Conservation (phyloP, 208 protist species). For the Leishmania gerbilli region DNA sequence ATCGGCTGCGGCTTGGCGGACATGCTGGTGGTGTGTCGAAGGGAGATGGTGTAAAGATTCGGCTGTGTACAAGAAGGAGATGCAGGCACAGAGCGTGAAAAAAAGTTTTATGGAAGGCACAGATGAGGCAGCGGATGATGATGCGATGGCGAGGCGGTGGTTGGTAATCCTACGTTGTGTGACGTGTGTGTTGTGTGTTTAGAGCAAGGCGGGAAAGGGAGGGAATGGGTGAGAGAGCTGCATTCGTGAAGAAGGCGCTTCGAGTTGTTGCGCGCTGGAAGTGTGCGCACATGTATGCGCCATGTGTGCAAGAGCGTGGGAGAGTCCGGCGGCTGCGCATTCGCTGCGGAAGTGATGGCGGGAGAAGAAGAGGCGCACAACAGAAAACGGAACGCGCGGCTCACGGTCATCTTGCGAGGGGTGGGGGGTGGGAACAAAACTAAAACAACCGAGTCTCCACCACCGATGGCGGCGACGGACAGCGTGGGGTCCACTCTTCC, state of each 20-base stretch:
- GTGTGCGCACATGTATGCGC: neutral
- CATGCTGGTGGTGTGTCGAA: slow-evolving; percentile 22
- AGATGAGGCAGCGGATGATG: neutral
- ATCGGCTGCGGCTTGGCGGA: slow-evolving; percentile 88
- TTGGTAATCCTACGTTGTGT: neutral
- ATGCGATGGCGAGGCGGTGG: neutral
- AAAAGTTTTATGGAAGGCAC: neutral
- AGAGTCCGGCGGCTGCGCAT: neutral
- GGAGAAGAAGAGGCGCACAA: neutral
- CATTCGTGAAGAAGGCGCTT: neutral
- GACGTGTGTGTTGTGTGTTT: neutral
- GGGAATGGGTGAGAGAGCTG: neutral
- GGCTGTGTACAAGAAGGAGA: neutral
- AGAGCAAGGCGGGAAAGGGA: neutral
- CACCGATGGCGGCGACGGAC: neutral
- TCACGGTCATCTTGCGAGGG: neutral
- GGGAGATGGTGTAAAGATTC: neutral
- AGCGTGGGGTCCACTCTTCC: neutral
- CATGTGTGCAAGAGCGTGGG: neutral
- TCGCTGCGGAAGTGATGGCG: neutral
- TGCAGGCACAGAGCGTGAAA: no score
- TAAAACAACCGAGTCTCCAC: neutral
- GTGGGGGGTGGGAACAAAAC: no score
- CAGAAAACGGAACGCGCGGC: neutral
- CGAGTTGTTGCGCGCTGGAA: neutral